Evolutionary conservation across 768 basidiomycete species (phyloP).

Genomic region (Coprinellus aureogranulatus): DNA sequence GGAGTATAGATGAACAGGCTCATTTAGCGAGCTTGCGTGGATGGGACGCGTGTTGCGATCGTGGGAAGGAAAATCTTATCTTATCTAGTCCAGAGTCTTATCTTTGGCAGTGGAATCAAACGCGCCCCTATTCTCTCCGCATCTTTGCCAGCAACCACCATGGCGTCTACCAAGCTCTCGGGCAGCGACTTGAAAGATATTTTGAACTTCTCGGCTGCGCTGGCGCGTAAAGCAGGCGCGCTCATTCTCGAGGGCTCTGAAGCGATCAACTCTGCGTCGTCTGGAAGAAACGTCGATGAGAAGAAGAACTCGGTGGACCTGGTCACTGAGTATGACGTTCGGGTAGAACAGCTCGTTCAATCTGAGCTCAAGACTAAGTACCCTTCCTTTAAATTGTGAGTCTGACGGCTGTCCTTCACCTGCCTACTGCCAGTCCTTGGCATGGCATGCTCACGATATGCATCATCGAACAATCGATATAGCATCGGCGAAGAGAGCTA

Average conservation of each 20-base stretch:
- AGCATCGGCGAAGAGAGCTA: conserved; percentile 96
- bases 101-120: not conserved
- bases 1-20: conserved; percentile 19
- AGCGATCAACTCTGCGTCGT: conserved; percentile 57
- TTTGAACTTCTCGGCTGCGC: conserved; percentile 63
- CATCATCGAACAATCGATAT: not conserved
- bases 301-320: conserved; percentile 95
- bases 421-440: no score
- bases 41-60: conserved; percentile 46
- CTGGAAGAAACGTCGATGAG: conserved; percentile 66
- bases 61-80: conserved; percentile 44
- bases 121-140: conserved; percentile 1
- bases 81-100: conserved; percentile 15
- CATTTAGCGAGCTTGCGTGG: conserved; percentile 29
- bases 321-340: conserved; percentile 92
- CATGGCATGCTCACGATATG: no score
- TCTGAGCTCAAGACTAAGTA: conserved; percentile 61
- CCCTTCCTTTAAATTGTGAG: conserved; percentile 82
- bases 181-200: conserved; percentile 52
- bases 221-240: conserved; percentile 73
- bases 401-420: conserved; percentile 9
- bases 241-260: conserved; percentile 76
- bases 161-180: conserved; percentile 40
- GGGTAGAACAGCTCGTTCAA: conserved; percentile 84
- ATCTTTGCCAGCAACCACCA: conserved; percentile 20